Evolutionary conservation across 306 rosid species (phyloP).

Genomic region (Calophaca sinica): DNA sequence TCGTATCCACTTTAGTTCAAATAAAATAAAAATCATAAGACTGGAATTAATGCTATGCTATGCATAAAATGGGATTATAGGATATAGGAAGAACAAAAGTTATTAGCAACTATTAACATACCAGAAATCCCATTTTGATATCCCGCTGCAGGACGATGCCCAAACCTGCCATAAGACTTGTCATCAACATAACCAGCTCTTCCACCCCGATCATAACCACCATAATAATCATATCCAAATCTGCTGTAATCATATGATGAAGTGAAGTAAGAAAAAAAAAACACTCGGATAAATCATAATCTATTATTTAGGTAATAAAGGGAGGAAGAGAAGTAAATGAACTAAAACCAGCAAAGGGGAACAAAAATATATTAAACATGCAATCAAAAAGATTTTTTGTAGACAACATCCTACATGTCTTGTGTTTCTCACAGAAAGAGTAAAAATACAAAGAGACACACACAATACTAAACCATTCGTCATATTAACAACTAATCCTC

Average conservation of each 20-base stretch:
- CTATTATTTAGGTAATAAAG: constrained; percentile 16
- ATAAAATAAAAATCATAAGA: background rate
- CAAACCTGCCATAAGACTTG: constrained; percentile 81
- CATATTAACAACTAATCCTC: constrained; percentile 10
- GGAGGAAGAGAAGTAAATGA: constrained; percentile 18
- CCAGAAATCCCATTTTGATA: constrained; percentile 79
- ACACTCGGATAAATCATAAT: background rate
- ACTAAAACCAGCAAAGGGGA: constrained; percentile 33
- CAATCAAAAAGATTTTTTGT: background rate
- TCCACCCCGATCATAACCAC: constrained; percentile 90
- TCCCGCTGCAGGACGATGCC: constrained; percentile 70
- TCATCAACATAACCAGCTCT: constrained; percentile 82
- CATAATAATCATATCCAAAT: constrained; percentile 78
- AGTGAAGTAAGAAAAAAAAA: background rate
- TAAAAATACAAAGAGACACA: no score
- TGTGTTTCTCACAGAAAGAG: no score
- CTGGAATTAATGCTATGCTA: background rate
- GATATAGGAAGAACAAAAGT: constrained; percentile 15
- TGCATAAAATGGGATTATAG: constrained; percentile 21
- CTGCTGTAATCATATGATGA: constrained; percentile 47
- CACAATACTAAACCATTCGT: no score
- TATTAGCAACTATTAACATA: constrained; percentile 45
- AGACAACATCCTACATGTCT: constrained; percentile 19
- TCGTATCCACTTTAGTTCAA: constrained; percentile 1
- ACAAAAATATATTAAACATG: constrained; percentile 27